phyloP scores from a whole-genome alignment of 1,139 yeast species.

The Geotrichum fermentans region DNA sequence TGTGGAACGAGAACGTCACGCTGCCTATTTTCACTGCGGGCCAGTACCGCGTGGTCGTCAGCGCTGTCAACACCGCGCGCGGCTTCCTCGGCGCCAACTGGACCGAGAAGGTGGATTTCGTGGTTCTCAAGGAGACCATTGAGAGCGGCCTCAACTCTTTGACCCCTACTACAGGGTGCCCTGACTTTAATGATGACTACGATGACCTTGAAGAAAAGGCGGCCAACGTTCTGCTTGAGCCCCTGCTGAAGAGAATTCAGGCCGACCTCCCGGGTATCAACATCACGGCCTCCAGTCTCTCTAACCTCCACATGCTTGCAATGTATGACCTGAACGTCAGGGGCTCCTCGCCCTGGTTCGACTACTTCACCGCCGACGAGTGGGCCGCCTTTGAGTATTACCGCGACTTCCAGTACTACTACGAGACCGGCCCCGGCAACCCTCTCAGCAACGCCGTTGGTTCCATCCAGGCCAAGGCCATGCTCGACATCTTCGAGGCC shows the following conservation, averaged over 20 bases:
- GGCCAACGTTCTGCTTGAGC: constrained; percentile 35
- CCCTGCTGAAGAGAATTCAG: constrained; percentile 37
- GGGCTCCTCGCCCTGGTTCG: constrained; percentile 53
- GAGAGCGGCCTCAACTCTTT: constrained; percentile 42
- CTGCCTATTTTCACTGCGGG: constrained; percentile 40
- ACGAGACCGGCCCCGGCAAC: constrained; percentile 52
- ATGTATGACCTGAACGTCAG: constrained; percentile 54
- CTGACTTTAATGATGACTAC: constrained; percentile 21
- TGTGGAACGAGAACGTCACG: constrained; percentile 35
- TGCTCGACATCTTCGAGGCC: constrained; percentile 41
- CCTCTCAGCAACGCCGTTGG: constrained; percentile 45
- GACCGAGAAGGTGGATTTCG: constrained; percentile 36
- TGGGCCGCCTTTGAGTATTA: constrained; percentile 46
- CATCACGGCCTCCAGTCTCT: constrained; percentile 43
- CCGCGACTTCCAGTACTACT: constrained; percentile 47
- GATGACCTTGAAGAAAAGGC: constrained; percentile 16
- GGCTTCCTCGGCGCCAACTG: constrained; percentile 40
- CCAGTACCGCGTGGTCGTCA: constrained; percentile 40
- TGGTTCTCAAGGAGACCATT: constrained; percentile 38
- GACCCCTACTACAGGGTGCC: constrained; percentile 34
- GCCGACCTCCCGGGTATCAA: constrained; percentile 43
- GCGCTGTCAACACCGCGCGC: constrained; percentile 41
- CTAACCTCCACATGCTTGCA: constrained; percentile 46
- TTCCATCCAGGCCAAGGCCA: constrained; percentile 49
- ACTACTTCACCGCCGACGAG: constrained; percentile 53